A percentile compares a stretch with the other conserved stretches of the same genome.
Evolutionary conservation across 257 asterid genomes (phyloP).

Genomic region (Solanum paucissectum): DNA sequence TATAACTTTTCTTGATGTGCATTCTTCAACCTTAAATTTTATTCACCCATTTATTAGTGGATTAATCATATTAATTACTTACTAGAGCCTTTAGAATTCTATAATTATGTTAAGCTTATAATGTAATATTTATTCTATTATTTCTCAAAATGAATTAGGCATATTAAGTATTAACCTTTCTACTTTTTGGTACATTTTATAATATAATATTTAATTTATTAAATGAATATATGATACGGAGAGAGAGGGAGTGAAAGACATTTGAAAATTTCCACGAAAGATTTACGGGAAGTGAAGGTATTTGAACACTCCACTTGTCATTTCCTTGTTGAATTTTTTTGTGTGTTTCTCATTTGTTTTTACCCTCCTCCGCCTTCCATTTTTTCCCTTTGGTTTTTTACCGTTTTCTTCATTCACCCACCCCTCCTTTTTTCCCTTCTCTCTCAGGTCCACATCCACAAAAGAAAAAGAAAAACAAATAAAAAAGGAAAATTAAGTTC

Average conservation of each 20-base stretch:
- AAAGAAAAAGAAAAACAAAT: neutral
- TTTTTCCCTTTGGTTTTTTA: neutral
- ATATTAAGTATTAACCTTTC: too few species aligned
- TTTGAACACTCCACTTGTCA: neutral
- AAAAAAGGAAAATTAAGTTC: neutral
- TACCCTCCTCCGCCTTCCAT: neutral
- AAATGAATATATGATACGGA: too few species aligned
- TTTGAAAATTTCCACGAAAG: neutral
- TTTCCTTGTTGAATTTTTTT: neutral
- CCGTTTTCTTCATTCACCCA: neutral
- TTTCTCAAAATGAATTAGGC: too few species aligned
- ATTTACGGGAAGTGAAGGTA: neutral
- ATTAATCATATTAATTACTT: neutral
- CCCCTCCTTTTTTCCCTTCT: neutral
- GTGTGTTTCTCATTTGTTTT: neutral
- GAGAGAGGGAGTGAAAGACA: neutral
- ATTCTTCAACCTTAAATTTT: too few species aligned
- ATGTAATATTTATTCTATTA: too few species aligned
- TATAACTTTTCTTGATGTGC: too few species aligned
- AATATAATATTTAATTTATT: too few species aligned
- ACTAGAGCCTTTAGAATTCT: too few species aligned
- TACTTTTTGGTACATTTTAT: too few species aligned
- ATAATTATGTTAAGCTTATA: too few species aligned
- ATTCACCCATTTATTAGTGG: neutral
- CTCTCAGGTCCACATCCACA: neutral